Evolutionary conservation across 129 eudicot species (phyloP).

Genomic region (Chrysanthemum makinoi): DNA sequence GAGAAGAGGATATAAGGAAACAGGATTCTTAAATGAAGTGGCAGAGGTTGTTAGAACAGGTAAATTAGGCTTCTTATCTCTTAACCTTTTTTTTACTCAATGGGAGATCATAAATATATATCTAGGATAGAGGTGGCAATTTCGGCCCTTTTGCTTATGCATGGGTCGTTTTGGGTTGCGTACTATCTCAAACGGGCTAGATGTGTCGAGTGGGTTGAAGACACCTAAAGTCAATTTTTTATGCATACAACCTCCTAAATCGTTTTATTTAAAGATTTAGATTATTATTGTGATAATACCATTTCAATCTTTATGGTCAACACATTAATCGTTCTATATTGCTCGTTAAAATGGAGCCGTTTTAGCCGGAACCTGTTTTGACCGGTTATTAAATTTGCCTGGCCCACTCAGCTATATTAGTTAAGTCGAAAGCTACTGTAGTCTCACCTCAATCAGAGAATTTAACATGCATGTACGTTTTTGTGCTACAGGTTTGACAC

Average conservation of each 20-base stretch:
- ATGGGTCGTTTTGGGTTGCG: background rate
- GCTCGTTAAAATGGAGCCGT: too few species aligned
- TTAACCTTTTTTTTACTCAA: background rate
- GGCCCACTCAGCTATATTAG: too few species aligned
- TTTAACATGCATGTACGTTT: conserved; percentile 5
- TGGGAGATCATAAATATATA: background rate
- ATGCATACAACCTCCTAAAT: background rate
- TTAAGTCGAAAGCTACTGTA: too few species aligned
- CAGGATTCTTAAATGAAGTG: conserved; percentile 88
- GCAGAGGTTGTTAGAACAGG: conserved; percentile 96
- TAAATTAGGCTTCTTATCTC: conserved; percentile 2
- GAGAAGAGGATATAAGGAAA: conserved; percentile 94
- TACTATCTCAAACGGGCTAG: background rate
- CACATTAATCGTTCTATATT: too few species aligned
- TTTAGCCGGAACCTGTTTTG: too few species aligned
- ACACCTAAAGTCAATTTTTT: background rate
- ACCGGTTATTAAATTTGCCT: background rate
- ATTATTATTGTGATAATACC: background rate
- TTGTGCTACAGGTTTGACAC: conserved; percentile 69
- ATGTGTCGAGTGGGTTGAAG: background rate
- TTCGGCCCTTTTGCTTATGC: background rate
- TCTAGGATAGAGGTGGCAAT: background rate
- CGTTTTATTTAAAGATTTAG: background rate
- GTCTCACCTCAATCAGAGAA: conserved; percentile 8
- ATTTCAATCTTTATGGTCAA: too few species aligned